Percentiles rank a stretch among this genome's conserved stretches.
Conservation (phyloP, 352 stramenopile species). For the Pythium biforme region DNA sequence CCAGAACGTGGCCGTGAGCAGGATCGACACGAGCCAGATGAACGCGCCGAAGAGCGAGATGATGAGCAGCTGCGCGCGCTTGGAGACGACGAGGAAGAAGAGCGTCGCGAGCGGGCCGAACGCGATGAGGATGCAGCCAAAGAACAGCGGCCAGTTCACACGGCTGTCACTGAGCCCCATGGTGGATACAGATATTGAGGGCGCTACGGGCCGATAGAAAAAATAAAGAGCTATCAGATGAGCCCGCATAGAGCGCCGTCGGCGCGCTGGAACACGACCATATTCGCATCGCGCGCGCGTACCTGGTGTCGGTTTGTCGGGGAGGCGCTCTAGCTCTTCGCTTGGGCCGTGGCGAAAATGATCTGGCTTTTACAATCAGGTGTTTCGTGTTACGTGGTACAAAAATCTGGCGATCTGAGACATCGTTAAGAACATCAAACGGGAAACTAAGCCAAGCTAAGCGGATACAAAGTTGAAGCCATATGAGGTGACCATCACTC, state of each 20-base stretch:
- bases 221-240: slow-evolving; percentile 4
- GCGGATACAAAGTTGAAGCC: background rate
- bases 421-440: background rate
- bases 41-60: slow-evolving; percentile 77
- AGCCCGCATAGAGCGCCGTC: background rate
- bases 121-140: slow-evolving; percentile 76
- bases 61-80: slow-evolving; percentile 84
- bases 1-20: slow-evolving; percentile 76
- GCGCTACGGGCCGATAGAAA: slow-evolving; percentile 2
- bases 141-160: slow-evolving; percentile 86
- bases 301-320: background rate
- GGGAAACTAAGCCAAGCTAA: background rate
- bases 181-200: slow-evolving; percentile 2
- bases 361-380: slow-evolving; percentile 20
- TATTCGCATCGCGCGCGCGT: background rate
- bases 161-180: slow-evolving; percentile 70
- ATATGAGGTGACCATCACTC: background rate
- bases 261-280: background rate
- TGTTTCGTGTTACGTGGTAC: slow-evolving; percentile 5
- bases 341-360: slow-evolving; percentile 9
- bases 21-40: slow-evolving; percentile 78
- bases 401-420: background rate
- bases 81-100: slow-evolving; percentile 78
- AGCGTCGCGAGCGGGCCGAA: slow-evolving; percentile 72
- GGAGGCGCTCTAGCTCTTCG: slow-evolving; percentile 2